These are phyloP conservation scores for Pinus tabuliformis DNA, from an alignment of 75 land plant genomes.

Conservation along the genomic window DNA sequence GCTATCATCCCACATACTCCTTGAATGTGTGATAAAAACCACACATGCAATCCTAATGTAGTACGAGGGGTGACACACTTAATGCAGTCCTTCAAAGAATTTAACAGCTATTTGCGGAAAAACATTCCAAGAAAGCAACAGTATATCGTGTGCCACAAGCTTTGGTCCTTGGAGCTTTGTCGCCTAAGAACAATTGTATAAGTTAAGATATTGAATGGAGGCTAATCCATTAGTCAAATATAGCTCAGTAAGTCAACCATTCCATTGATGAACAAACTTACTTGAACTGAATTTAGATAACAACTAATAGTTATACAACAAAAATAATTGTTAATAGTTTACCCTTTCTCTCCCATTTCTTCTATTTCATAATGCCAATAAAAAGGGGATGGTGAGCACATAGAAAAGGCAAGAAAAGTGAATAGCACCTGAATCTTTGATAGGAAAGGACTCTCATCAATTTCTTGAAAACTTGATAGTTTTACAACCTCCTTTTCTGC, in stretches of 20 bases:
- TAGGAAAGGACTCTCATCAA: background rate
- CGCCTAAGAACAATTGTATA: background rate
- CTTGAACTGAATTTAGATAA: background rate
- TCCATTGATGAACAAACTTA: background rate
- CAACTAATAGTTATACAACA: background rate
- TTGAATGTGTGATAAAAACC: too few relatives aligned
- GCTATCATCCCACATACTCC: too few relatives aligned
- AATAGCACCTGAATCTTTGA: constrained; percentile 4
- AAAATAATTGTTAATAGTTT: background rate
- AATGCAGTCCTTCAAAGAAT: background rate
- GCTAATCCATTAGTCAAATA: background rate
- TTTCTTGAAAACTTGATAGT: background rate
- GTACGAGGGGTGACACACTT: too few relatives aligned
- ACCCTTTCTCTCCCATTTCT: background rate
- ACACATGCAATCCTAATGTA: too few relatives aligned
- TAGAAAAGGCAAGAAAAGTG: background rate
- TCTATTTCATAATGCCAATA: background rate
- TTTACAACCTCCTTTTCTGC: background rate
- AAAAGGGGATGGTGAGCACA: background rate
- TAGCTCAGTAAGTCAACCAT: background rate
- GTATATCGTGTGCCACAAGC: background rate
- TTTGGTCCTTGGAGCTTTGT: background rate
- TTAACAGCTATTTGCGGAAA: background rate
- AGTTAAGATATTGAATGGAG: background rate
- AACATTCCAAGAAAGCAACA: background rate